A percentile compares a stretch with the other conserved stretches of the same genome.
phyloP scores from a whole-genome alignment of 208 protist species.

The Leishmania tropica region DNA sequence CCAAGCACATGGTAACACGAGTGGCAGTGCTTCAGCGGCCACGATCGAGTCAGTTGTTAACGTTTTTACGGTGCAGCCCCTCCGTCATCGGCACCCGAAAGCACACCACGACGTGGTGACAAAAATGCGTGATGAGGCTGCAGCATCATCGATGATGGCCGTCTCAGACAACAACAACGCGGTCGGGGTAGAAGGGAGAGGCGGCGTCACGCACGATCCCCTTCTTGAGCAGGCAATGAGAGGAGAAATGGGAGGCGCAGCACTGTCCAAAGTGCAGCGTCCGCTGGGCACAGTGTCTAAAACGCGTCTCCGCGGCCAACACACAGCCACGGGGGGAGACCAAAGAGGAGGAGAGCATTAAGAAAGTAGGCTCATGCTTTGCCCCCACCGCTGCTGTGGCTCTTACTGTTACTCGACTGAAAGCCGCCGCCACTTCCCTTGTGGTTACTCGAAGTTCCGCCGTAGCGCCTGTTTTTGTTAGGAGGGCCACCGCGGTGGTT shows the following conservation, averaged over 20 bases:
- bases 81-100: neutral
- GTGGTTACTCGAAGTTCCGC: conserved; percentile 11
- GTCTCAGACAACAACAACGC: neutral
- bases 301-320: neutral
- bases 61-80: neutral
- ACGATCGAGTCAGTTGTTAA: neutral
- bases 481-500: conserved; percentile 23
- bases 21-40: neutral
- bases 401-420: neutral
- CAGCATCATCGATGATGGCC: neutral
- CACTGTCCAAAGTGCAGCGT: neutral
- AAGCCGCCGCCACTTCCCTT: conserved; percentile 6
- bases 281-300: neutral
- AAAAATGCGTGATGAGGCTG: neutral
- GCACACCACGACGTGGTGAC: neutral
- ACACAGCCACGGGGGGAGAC: neutral
- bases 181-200: neutral
- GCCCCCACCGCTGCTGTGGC: neutral
- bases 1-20: neutral
- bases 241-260: neutral
- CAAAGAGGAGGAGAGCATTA: neutral
- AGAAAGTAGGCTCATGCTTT: neutral
- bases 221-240: neutral
- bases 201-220: neutral
- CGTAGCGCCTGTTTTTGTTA: conserved; percentile 23